Evolutionary conservation across 2,329 filamentous ascomycete species (phyloP), one percentile per base, ranked within the genome.

Genomic region (Podosphaera fusca): DNA sequence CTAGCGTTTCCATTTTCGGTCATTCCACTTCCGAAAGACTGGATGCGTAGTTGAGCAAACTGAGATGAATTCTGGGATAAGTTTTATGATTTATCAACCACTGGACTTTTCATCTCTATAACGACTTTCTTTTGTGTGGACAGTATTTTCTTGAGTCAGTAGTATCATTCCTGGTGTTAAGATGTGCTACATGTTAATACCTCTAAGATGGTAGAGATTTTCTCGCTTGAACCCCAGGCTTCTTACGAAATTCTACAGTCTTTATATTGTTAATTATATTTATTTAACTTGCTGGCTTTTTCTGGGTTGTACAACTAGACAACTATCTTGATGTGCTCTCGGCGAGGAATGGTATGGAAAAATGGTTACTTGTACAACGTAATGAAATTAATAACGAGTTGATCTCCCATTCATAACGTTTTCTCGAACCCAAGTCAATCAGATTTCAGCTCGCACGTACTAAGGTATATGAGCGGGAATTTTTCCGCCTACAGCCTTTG

Each of bases 271-370:
- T 58, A 57, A 67, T 64, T 64, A 70, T 65, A 67, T 64, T 66
- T 62, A 61, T 61, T 59, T 58, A 57, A 55, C 55, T 66, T 64
- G 64, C 62, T 63, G 60, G 64, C 63, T 65, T 67, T 67, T 65
- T 66, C 66, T 63, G 63, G 65, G 59, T 59, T 69, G 67, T 68
- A 68, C 66, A 67, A 58, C 62, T 68, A 67, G 66, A 66, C 10
- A 21, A 38, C 64, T 65, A 65, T 65, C 60, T 63, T 61, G 62
- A 61, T 63, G 63, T 67, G 66, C 63, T 63, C 62, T 65, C 61
- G 61, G 57, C 61, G 60, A 64, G 61, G 60, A 63, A 61, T 59
- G 65, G 63, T 63, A 66, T 63, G 63, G 63, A 64, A 66, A 67
- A 65, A 62, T 64, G 65, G 62, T 60, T 63, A 38, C 35, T 6